phyloP scores from a whole-genome alignment of 1,139 yeast genomes.

The Kurtzmaniella quercitrusa region DNA sequence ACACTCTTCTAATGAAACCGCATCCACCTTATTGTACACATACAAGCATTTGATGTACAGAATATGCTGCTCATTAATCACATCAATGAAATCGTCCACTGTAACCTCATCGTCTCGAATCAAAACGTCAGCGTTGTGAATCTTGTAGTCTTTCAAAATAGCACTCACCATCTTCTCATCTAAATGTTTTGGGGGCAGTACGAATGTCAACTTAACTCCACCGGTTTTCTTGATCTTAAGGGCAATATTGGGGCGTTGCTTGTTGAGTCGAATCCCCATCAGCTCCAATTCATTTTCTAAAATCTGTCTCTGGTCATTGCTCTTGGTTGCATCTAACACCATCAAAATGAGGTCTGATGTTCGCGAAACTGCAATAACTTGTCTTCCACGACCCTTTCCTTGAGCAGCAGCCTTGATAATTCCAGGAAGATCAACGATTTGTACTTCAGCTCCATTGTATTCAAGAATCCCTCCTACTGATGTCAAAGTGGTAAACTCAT shows the following conservation, averaged over 20 bases:
- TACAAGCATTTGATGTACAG: conserved; percentile 88
- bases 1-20: conserved; percentile 91
- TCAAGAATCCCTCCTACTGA: conserved; percentile 95
- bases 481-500: conserved; percentile 93
- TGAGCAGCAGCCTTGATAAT: conserved; percentile 95
- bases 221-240: conserved; percentile 83
- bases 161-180: conserved; percentile 77
- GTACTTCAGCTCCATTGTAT: conserved; percentile 95
- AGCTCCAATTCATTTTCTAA: conserved; percentile 88
- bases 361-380: conserved; percentile 92
- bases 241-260: conserved; percentile 74
- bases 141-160: conserved; percentile 78
- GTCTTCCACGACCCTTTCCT: conserved; percentile 97
- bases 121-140: conserved; percentile 91
- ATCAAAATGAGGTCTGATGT: conserved; percentile 90
- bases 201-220: conserved; percentile 79
- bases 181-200: conserved; percentile 75
- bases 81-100: conserved; percentile 90
- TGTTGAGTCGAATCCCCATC: conserved; percentile 88
- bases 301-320: conserved; percentile 80
- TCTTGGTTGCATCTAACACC: conserved; percentile 95
- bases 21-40: conserved; percentile 92
- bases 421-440: conserved; percentile 94
- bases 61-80: conserved; percentile 80
- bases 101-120: conserved; percentile 87